Evolutionary conservation across 228 moss, liverwort and hornwort species (phyloP), one percentile per base, ranked within the genome.

Genomic region (Sphagnum magellanicum): DNA sequence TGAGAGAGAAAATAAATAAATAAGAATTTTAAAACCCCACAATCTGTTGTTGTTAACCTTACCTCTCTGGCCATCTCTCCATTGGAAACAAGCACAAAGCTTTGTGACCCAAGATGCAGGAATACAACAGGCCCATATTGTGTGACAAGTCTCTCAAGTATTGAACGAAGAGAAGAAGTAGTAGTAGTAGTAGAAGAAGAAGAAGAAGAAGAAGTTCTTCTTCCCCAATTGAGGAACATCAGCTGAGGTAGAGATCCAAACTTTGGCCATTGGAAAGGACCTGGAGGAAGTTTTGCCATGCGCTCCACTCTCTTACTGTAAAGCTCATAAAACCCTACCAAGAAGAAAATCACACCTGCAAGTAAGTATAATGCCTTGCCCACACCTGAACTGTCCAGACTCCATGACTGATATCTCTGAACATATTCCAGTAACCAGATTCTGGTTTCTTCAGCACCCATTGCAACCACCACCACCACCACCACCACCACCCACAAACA

Each of bases 1-100:
- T 32, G 32, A 32, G 2, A 32, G 32, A 32, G 14, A 16, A 17
- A 6, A 16, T 14, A 10, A 63, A 63, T 9, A 5, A 46, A 48
- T 10, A 16, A 46, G 10, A 63, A 48, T 4, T 10, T 59, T n/a
- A 6, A 63, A 10, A 15, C 5, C 47, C 6, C 16, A 63, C 32
- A 32, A 32, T 32, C 1, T 32, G 32, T 32, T 32, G 32, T 32
- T 32, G 3, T 32, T 32, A 32, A 32, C 32, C 62, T 57, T 12
- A 88, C 84, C 85, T 83, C 82, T 75, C 73, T 80, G 49, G 86
- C 88, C 53, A 77, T 61, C 10, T 81, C 75, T 16, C 83, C 88
- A 9, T 72, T 89, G 0, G 86, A 86, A 51, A 89, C 72, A 63
- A 89, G 68, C 76, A 89, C 13, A 63, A 80, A 11, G 51, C 67